A percentile compares a stretch with the other conserved stretches of the same genome.
Conservation (phyloP, 495 filamentous ascomycete species). For the Lineolata rhizophorae region DNA sequence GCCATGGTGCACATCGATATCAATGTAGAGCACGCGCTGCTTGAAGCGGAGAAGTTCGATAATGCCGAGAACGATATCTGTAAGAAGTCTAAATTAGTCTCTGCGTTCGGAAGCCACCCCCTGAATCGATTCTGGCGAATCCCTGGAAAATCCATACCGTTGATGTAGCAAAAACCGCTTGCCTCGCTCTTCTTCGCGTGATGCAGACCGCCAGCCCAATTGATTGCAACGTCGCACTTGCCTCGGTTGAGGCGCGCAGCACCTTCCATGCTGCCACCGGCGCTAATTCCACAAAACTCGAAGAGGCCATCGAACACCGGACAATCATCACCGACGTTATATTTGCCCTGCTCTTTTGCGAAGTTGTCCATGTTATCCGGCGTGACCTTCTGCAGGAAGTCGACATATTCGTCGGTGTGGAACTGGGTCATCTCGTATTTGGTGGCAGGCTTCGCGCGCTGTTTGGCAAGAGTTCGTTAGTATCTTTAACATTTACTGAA, state of each 20-base stretch:
- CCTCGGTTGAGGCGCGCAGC: conserved; percentile 77
- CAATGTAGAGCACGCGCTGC: conserved; percentile 85
- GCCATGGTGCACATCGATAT: conserved; percentile 96
- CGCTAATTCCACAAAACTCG: conserved; percentile 94
- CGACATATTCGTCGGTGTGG: conserved; percentile 97
- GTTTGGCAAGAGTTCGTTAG: too few relatives aligned
- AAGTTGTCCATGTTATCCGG: conserved; percentile 97
- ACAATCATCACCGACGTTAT: conserved; percentile 96
- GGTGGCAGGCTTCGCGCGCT: conserved; percentile 94
- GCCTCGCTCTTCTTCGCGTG: conserved; percentile 96
- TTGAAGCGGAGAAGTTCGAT: conserved; percentile 88
- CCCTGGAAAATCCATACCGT: too few relatives aligned
- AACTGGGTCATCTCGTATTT: conserved; percentile 98
- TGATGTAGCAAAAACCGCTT: conserved; percentile 95
- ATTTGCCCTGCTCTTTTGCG: conserved; percentile 80
- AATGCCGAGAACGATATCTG: conserved; percentile 93
- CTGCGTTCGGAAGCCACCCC: too few relatives aligned
- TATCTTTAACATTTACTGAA: too few relatives aligned
- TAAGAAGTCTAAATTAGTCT: too few relatives aligned
- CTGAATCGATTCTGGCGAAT: too few relatives aligned
- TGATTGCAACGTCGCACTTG: conserved; percentile 92
- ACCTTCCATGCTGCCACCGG: conserved; percentile 93
- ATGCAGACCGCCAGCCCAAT: conserved; percentile 94
- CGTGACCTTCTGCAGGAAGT: conserved; percentile 88
- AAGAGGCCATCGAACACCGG: conserved; percentile 96